phyloP scores from a whole-genome alignment of 306 rosid species.

The Casuarina cunninghamiana region DNA sequence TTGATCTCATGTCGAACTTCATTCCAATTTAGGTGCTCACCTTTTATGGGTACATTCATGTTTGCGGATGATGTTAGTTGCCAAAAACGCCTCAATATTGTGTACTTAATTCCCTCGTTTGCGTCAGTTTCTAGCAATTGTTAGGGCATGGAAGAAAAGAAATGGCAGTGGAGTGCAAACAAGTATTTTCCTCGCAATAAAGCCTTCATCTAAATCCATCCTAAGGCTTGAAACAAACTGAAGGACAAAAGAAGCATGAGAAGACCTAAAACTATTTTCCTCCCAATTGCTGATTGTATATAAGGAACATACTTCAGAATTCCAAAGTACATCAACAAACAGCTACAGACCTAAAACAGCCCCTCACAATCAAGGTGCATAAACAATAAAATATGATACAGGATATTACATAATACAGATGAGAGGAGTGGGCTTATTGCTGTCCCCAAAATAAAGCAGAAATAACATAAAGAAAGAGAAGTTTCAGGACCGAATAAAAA shows the following conservation, averaged over 20 bases:
- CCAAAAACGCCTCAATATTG: not conserved
- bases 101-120: not conserved
- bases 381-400: not conserved
- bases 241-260: not conserved
- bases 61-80: not conserved
- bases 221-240: not conserved
- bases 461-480: no score
- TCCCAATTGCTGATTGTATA: not conserved
- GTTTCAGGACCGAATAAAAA: no score
- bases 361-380: not conserved
- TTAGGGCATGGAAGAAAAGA: not conserved
- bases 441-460: not conserved
- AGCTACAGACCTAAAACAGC: no score
- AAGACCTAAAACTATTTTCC: not conserved
- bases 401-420: not conserved
- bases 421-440: not conserved
- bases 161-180: not conserved
- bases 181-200: not conserved
- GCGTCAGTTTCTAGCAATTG: not conserved
- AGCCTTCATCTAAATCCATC: not conserved
- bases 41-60: not conserved
- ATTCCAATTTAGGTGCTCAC: not conserved
- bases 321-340: not conserved
- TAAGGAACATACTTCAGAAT: not conserved
- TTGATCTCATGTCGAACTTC: not conserved